These are phyloP conservation scores for Coprinopsis strossmayeri DNA, from an alignment of 768 basidiomycete species.

Conservation along the genomic window DNA sequence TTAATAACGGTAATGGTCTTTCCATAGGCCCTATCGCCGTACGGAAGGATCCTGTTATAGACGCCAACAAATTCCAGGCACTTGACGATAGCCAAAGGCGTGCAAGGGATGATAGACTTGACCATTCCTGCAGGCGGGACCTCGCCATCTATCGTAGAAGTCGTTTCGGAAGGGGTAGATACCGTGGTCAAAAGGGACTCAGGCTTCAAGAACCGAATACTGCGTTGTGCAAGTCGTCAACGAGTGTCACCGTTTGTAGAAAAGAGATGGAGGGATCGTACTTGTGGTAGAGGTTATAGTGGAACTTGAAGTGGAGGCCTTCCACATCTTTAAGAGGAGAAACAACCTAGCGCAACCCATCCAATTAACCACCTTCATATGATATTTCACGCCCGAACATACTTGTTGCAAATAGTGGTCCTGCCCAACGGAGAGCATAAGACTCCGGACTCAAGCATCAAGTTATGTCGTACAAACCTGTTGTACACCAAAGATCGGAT, in stretches of 20 bases:
- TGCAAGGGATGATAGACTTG: constrained; percentile 96
- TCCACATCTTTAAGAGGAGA: constrained; percentile 97
- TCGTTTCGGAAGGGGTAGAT: constrained; percentile 22
- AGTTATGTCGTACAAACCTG: constrained; percentile 51
- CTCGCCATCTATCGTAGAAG: constrained; percentile 36
- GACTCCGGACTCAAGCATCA: not conserved
- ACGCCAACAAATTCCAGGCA: constrained; percentile 86
- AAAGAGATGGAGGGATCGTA: constrained; percentile 25
- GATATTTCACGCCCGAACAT: constrained; percentile 9
- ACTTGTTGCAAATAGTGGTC: constrained; percentile 98
- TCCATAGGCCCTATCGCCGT: constrained; percentile 93
- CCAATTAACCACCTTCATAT: not conserved
- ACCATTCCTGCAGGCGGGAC: constrained; percentile 77
- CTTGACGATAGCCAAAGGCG: constrained; percentile 95
- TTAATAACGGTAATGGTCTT: constrained; percentile 94
- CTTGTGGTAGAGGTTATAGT: constrained; percentile 95
- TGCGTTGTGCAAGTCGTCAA: constrained; percentile 22
- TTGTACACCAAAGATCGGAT: constrained; percentile 87
- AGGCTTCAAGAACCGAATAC: constrained; percentile 90
- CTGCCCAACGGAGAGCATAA: constrained; percentile 28
- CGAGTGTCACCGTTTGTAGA: not conserved
- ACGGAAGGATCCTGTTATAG: constrained; percentile 87
- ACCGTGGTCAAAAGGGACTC: constrained; percentile 51
- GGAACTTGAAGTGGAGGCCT: constrained; percentile 93
- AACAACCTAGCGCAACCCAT: constrained; percentile 53